phyloP scores from a whole-genome alignment of 768 basidiomycete genomes.

The Lactifluus pinguis region DNA sequence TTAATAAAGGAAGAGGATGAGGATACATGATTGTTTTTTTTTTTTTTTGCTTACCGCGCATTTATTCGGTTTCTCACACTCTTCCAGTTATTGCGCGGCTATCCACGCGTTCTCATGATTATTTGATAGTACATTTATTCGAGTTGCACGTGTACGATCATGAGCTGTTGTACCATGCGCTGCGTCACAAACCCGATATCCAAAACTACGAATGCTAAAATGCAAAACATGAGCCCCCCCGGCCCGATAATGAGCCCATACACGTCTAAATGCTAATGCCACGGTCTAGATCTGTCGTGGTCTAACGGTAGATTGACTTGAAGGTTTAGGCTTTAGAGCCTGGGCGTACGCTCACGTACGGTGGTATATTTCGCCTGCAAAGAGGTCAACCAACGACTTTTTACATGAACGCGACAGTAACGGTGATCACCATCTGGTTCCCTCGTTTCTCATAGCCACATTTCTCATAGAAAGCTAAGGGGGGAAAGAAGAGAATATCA shows the following conservation, averaged over 20 bases:
- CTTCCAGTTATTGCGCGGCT: slow-evolving; percentile 5
- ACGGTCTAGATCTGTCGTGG: neutral
- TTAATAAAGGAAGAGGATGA: slow-evolving; percentile 27
- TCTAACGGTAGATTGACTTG: neutral
- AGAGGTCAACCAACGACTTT: slow-evolving; percentile 3
- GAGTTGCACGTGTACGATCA: slow-evolving; percentile 11
- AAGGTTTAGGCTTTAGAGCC: slow-evolving; percentile 2
- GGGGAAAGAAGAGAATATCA: neutral
- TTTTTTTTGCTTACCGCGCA: neutral
- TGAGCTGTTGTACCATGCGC: slow-evolving; percentile 11
- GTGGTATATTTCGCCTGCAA: slow-evolving; percentile 52
- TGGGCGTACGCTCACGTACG: slow-evolving; percentile 32
- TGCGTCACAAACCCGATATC: neutral
- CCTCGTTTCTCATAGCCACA: slow-evolving; percentile 91
- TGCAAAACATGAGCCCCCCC: neutral
- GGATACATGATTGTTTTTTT: neutral
- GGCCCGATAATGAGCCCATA: neutral
- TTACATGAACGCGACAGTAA: neutral
- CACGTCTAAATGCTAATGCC: neutral
- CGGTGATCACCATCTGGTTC: slow-evolving; percentile 71
- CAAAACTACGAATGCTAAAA: neutral
- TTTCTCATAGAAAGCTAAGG: slow-evolving; percentile 89
- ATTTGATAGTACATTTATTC: slow-evolving; percentile 14
- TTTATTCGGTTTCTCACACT: slow-evolving; percentile 5
- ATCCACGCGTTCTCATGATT: slow-evolving; percentile 9